phyloP scores from a whole-genome alignment of 352 stramenopile genomes.

The Phytophthora pisi region DNA sequence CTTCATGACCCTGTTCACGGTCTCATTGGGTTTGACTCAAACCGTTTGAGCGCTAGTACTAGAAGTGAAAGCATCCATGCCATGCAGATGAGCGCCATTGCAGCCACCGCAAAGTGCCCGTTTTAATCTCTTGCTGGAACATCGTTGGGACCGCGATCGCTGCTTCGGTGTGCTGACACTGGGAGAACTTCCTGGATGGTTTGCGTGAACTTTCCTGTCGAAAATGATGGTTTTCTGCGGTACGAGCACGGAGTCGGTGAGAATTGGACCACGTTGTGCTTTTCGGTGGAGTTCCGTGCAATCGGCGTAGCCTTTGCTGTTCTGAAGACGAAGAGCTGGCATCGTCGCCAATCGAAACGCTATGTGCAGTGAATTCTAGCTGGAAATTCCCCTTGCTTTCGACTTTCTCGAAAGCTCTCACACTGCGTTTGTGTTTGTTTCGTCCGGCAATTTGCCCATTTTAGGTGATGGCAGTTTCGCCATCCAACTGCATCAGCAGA shows the following conservation, averaged over 20 bases:
- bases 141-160: not conserved
- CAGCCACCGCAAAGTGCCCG: not conserved
- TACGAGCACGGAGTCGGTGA: no score
- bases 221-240: not conserved
- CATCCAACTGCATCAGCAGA: not conserved
- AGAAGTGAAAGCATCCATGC: slow-evolving; percentile 31
- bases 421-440: not conserved
- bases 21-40: slow-evolving; percentile 13
- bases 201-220: not conserved
- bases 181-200: not conserved
- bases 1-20: slow-evolving; percentile 15
- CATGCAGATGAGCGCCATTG: slow-evolving; percentile 5
- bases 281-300: no score
- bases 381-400: not conserved
- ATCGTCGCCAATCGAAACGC: not conserved
- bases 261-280: no score
- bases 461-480: not conserved
- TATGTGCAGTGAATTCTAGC: not conserved
- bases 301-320: not conserved
- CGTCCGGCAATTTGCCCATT: not conserved
- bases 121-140: not conserved
- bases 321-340: not conserved
- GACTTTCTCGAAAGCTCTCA: not conserved
- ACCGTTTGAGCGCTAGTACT: slow-evolving; percentile 17
- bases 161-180: not conserved